Evolutionary conservation across 2,329 filamentous ascomycete genomes (phyloP).

Genomic region (Diaporthe batatas): DNA sequence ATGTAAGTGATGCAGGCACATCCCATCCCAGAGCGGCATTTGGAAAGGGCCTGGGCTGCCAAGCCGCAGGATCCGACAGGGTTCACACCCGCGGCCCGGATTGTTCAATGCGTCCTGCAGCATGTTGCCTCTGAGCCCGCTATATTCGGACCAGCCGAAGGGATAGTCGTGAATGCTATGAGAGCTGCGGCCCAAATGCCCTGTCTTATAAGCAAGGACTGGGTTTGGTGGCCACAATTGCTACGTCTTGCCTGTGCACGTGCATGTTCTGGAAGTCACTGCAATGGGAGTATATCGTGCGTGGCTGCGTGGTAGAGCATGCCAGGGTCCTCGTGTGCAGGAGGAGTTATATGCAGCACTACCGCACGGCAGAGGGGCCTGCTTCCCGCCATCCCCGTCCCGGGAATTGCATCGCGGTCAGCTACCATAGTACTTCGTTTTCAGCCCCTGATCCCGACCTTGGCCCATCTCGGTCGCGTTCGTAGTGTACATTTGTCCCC

Average conservation of each 20-base stretch:
- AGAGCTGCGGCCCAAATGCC: too few relatives aligned
- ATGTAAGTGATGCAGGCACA: conserved; percentile 27
- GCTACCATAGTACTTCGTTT: neutral
- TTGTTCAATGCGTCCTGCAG: conserved; percentile 7
- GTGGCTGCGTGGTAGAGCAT: conserved; percentile 11
- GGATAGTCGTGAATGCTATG: neutral
- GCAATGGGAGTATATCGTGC: neutral
- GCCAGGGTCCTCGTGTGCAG: neutral
- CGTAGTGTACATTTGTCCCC: neutral
- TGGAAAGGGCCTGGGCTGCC: conserved; percentile 32
- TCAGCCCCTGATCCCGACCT: conserved; percentile 33
- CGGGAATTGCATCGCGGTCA: conserved; percentile 17
- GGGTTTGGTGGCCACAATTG: neutral
- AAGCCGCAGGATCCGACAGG: conserved; percentile 35
- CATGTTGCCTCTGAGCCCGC: conserved; percentile 9
- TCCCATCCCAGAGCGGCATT: conserved; percentile 38
- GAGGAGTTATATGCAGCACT: conserved; percentile 5
- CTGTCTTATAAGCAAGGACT: neutral
- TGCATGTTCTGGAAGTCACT: neutral
- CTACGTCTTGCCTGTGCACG: neutral
- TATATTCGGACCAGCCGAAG: conserved; percentile 2
- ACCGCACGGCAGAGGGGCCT: conserved; percentile 27
- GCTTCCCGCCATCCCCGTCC: conserved; percentile 38
- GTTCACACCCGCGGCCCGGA: neutral
- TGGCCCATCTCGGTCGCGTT: neutral